phyloP scores from a whole-genome alignment of 768 basidiomycete species.

The Xerocomellus chrysenteron region DNA sequence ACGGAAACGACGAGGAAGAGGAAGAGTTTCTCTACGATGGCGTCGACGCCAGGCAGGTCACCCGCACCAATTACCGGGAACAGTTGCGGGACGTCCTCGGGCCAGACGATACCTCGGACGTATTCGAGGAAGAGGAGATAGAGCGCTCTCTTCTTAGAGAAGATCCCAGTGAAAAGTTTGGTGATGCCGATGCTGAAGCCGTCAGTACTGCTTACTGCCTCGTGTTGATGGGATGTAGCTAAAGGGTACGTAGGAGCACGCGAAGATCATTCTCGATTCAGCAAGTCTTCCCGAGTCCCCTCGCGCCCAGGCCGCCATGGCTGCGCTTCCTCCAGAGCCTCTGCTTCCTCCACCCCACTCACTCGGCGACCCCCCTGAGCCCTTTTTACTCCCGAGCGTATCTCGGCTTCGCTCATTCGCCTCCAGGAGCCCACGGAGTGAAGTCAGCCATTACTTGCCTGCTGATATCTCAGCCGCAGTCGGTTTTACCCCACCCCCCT shows the following conservation, averaged over 20 bases:
- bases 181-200: conserved; percentile 21
- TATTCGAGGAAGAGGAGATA: conserved; percentile 45
- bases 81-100: conserved; percentile 74
- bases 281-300: conserved; percentile 43
- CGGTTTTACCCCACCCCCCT: conserved; percentile 53
- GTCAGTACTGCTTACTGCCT: conserved; percentile 33
- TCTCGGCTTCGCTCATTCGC: conserved; percentile 77
- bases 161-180: conserved; percentile 33
- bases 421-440: conserved; percentile 44
- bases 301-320: conserved; percentile 31
- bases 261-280: conserved; percentile 36
- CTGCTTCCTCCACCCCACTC: neutral
- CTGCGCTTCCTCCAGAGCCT: conserved; percentile 37
- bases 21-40: conserved; percentile 75
- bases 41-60: conserved; percentile 50
- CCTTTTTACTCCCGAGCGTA: conserved; percentile 70
- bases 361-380: conserved; percentile 33
- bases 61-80: conserved; percentile 57
- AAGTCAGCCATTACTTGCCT: conserved; percentile 43
- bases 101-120: conserved; percentile 54
- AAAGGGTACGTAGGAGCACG: conserved; percentile 32
- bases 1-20: conserved; percentile 55
- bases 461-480: conserved; percentile 44
- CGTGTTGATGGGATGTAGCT: conserved; percentile 22
- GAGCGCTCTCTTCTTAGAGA: conserved; percentile 46